Percentiles rank a stretch among this genome's conserved stretches.
Evolutionary conservation across 192 early-diverging fungal genomes (phyloP).

Genomic region (Phycomyces nitens): DNA sequence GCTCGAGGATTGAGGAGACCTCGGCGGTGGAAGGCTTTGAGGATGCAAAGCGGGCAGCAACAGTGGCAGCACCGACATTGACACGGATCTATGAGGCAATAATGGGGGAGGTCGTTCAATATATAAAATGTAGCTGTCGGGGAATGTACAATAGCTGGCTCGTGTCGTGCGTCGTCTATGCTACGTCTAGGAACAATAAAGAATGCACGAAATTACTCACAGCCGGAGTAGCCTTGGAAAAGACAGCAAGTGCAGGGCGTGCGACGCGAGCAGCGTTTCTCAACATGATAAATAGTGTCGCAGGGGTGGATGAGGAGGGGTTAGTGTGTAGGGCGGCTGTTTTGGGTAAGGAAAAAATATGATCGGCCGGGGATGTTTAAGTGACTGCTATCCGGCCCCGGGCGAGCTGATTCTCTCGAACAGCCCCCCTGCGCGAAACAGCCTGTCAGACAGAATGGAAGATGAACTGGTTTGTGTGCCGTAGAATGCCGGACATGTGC

Average conservation of each 20-base stretch:
- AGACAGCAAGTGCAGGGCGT: conserved; percentile 41
- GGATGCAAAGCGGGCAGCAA: conserved; percentile 50
- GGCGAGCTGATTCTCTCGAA: no score
- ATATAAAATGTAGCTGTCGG: no score
- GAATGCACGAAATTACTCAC: conserved; percentile 13
- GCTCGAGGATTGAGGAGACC: conserved; percentile 96
- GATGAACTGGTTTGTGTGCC: no score
- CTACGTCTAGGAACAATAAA: neutral
- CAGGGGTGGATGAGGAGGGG: no score
- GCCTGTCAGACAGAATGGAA: no score
- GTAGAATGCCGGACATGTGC: no score
- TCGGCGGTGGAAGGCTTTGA: conserved; percentile 80
- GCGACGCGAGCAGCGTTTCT: conserved; percentile 50
- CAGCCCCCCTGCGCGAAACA: no score
- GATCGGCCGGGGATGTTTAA: no score
- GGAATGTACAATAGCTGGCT: neutral
- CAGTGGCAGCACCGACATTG: conserved; percentile 51
- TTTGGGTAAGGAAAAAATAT: no score
- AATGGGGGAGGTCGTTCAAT: no score
- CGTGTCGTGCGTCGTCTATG: neutral
- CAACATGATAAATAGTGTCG: conserved; percentile 31
- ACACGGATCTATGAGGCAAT: conserved; percentile 21
- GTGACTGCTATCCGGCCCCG: no score
- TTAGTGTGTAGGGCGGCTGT: no score
- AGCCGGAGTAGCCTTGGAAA: conserved; percentile 47